Evolutionary conservation across 495 filamentous ascomycete genomes (phyloP).

Genomic region (Xylaria grammica): DNA sequence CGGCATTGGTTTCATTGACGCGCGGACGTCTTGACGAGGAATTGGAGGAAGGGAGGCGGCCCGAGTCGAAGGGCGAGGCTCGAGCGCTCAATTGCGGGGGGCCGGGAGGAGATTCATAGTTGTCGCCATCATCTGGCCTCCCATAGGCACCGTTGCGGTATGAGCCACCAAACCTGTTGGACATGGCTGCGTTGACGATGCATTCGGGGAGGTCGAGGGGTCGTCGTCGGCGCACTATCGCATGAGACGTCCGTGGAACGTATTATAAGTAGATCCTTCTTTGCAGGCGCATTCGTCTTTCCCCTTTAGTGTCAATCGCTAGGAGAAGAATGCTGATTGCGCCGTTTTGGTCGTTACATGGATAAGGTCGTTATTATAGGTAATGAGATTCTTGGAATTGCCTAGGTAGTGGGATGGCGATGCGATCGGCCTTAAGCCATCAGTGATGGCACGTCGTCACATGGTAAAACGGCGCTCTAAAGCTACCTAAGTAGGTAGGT

Average conservation of each 20-base stretch:
- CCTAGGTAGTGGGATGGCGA: too few species aligned
- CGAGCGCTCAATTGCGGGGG: constrained; percentile 37
- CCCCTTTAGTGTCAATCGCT: too few species aligned
- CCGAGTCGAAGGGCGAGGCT: constrained; percentile 28
- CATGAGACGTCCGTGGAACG: neutral
- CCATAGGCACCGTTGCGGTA: constrained; percentile 47
- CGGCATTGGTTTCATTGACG: constrained; percentile 47
- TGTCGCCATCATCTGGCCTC: constrained; percentile 47
- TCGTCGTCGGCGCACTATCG: constrained; percentile 6
- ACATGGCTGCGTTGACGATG: constrained; percentile 40
- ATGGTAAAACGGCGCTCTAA: too few species aligned
- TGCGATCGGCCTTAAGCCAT: too few species aligned
- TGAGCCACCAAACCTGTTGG: constrained; percentile 47
- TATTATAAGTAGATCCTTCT: constrained; percentile 29
- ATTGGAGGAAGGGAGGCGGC: constrained; percentile 25
- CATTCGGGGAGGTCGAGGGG: constrained; percentile 27
- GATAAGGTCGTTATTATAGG: too few species aligned
- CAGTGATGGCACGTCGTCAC: too few species aligned
- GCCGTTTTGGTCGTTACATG: too few species aligned
- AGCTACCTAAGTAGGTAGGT: too few species aligned
- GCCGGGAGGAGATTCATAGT: constrained; percentile 42
- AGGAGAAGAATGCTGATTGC: too few species aligned
- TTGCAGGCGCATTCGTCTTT: constrained; percentile 9
- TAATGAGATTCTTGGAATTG: too few species aligned
- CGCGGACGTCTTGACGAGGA: constrained; percentile 29